phyloP scores from a whole-genome alignment of 164 flowering plant genomes.

The Umbilicus rupestris region DNA sequence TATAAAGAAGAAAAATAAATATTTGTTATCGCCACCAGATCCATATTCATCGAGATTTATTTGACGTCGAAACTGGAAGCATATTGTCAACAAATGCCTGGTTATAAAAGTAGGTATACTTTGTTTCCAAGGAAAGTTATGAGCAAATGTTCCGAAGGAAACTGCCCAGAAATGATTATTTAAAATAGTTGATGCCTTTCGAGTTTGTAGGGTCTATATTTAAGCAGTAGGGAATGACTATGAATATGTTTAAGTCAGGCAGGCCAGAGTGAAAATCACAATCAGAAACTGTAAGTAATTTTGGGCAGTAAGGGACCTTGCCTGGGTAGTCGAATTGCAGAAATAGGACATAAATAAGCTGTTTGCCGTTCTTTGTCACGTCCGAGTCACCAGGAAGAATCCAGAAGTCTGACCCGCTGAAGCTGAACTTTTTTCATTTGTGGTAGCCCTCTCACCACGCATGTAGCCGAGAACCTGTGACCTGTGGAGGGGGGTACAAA shows the following conservation, averaged over 20 bases:
- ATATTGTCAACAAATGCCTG: neutral
- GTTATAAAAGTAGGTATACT: too few species aligned
- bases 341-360: neutral
- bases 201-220: too few species aligned
- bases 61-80: neutral
- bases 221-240: neutral
- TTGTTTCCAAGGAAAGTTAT: too few species aligned
- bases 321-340: neutral
- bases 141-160: too few species aligned
- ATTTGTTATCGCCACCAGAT: neutral
- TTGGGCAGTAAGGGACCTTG: neutral
- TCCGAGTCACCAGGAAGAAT: neutral
- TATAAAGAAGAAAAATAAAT: neutral
- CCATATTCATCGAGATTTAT: neutral
- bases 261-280: neutral
- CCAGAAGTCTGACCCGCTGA: neutral
- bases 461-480: neutral
- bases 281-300: neutral
- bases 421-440: too few species aligned
- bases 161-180: too few species aligned
- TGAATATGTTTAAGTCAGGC: neutral
- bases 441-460: neutral
- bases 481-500: neutral
- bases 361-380: neutral
- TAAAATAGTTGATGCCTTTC: too few species aligned